Conservation (phyloP, 1,284 basidiomycete species). For the Phellopilus nigrolimitatus region DNA sequence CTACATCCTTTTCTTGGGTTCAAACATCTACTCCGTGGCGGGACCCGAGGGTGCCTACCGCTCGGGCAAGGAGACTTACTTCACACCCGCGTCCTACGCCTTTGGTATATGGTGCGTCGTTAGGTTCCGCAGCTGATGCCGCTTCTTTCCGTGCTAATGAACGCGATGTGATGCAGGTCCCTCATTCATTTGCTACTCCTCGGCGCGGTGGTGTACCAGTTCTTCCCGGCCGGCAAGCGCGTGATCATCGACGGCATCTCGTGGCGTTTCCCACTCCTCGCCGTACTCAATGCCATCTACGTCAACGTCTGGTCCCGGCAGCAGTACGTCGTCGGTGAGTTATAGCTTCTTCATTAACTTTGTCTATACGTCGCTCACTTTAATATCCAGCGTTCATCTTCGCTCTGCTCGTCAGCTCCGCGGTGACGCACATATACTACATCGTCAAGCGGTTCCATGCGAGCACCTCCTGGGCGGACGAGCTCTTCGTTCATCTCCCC, state of each 20-base stretch:
- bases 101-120: slow-evolving; percentile 70
- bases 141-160: slow-evolving; percentile 13
- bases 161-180: slow-evolving; percentile 46
- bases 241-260: slow-evolving; percentile 81
- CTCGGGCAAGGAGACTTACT: slow-evolving; percentile 75
- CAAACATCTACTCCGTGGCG: slow-evolving; percentile 82
- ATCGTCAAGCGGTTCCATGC: slow-evolving; percentile 82
- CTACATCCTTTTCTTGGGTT: slow-evolving; percentile 80
- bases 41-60: slow-evolving; percentile 66
- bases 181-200: slow-evolving; percentile 84
- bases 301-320: slow-evolving; percentile 72
- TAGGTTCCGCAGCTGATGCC: slow-evolving; percentile 9
- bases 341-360: not conserved
- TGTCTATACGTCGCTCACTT: not conserved
- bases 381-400: slow-evolving; percentile 69
- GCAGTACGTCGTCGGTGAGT: slow-evolving; percentile 66
- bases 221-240: slow-evolving; percentile 74
- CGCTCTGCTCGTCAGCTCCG: slow-evolving; percentile 77
- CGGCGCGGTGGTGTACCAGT: slow-evolving; percentile 87
- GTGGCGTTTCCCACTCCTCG: slow-evolving; percentile 87
- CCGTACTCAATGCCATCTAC: slow-evolving; percentile 81
- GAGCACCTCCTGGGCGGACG: slow-evolving; percentile 61
- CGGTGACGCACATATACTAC: slow-evolving; percentile 90
- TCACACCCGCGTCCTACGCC: slow-evolving; percentile 87
- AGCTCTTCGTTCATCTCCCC: slow-evolving; percentile 79